Evolutionary conservation across 2,329 filamentous ascomycete genomes (phyloP), one percentile per base, ranked within the genome.

Genomic region (Aspergillus ruber): DNA sequence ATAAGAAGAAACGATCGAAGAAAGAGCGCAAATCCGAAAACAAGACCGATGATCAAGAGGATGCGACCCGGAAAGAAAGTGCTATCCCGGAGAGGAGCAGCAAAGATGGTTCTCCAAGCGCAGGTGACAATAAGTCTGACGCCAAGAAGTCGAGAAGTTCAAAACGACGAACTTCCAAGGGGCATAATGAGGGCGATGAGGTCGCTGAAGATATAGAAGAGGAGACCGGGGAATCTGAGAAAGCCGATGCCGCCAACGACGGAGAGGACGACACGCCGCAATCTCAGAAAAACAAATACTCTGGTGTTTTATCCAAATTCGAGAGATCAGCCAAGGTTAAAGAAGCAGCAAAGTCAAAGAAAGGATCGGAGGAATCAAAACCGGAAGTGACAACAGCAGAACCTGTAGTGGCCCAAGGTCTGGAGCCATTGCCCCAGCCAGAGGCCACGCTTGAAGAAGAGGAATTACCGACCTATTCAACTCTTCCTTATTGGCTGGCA

Each of bases 371-470:
- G 4, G 38, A 20, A 6, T 25, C 17, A 48, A 32, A 21, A 49
- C 41, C 41, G 18, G 15, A 33, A 35, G 25, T 39, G 38, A 17
- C 43, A 39, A 47, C 52, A 23, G 59, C 57, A 12, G 61, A 66
- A 49, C 56, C 66, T 33, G 59, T 70, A 6, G 52, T 65, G 46
- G 64, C 64, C 9, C 53, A 67, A 63, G 88, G 88, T 18, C 74
- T 97, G 1, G 82, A 86, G 47, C 90, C 89, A 6, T 74, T 95
- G 17, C 90, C 90, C 6, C 90, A 95, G 56, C 90, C 65, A 17
- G 63, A 65, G 45, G 80, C 79, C 0, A 74, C 81, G 1, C 71
- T 76, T 1, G 77, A 83, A 41, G 70, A 78, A 25, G 72, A 74
- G 1, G 76, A 79, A 44, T 77, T 78, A 45, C 82, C 85, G 2